Evolutionary conservation across 2,329 filamentous ascomycete genomes (phyloP), one percentile per base, ranked within the genome.

Genomic region (Colletotrichum sp.): DNA sequence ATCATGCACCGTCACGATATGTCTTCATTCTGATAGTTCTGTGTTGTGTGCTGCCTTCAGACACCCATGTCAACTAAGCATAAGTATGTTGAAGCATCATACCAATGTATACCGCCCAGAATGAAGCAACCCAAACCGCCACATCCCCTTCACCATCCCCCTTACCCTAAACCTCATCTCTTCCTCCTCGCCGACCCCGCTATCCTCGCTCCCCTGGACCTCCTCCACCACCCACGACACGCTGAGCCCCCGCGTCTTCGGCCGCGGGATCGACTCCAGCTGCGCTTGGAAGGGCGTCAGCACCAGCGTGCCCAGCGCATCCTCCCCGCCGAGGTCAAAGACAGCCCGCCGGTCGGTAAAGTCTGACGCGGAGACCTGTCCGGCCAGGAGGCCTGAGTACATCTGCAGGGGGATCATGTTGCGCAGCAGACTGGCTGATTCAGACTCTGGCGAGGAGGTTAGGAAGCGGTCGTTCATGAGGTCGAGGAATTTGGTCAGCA

Each of bases 1-100:
- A 28, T 58, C 26, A 28, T 58, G 43, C n/a, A 48, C n/a, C 2
- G 43, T 48, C n/a, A 48, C 43, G 2, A 58, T 18, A 2, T 28
- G 13, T 13, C 4, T 9, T 57, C 6, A 26, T 5, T 26, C 5
- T 1, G 38, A n/a, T 3, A 3, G 0, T 43, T 1, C 8, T 58
- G 26, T 28, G 4, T 28, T 58, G 55, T 28, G 0, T 6, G 18
- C n/a, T 21, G 43, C 1, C 43, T 43, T 6, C 8, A 6, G 38
- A 18, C 55, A 16, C 24, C 0, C 0, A 28, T 28, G 18, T 28
- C 1, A 58, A 28, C 2, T 0, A 36, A 2, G 15, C 7, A 16
- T 3, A 0, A 0, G 15, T 36, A 8, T 8, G 34, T 16, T 16
- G 34, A 36, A 16, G 34, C 24, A 30, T 61, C 10, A 61, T 1